These are phyloP conservation scores for Erythrophleum fordii DNA, from an alignment of 306 rosid species.

Conservation along the genomic window DNA sequence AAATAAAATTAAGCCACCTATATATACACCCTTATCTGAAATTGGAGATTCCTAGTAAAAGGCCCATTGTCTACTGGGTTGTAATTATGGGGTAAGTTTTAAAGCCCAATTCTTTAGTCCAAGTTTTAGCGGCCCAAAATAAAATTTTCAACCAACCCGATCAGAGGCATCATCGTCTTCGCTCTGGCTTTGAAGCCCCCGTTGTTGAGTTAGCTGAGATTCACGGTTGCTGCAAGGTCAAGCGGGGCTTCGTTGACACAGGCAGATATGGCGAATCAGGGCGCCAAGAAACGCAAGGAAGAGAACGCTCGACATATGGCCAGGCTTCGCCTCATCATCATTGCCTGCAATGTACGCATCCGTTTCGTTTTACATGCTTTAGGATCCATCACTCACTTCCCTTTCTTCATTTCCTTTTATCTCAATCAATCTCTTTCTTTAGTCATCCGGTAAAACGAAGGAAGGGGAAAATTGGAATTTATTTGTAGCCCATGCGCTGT, in stretches of 20 bases:
- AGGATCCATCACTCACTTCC: neutral
- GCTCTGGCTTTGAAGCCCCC: neutral
- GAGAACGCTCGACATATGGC: slow-evolving; percentile 88
- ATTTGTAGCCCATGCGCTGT: neutral
- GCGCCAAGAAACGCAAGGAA: slow-evolving; percentile 96
- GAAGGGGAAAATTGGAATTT: neutral
- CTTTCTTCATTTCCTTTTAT: neutral
- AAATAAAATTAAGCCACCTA: too few species aligned
- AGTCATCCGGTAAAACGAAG: neutral
- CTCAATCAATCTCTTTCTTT: neutral
- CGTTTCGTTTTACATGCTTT: neutral
- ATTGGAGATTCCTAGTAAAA: too few species aligned
- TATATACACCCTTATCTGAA: too few species aligned
- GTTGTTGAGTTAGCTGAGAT: neutral
- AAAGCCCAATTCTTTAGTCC: neutral
- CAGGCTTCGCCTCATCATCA: slow-evolving; percentile 69
- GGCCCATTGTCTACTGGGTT: neutral
- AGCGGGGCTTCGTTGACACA: neutral
- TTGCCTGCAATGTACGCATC: slow-evolving; percentile 69
- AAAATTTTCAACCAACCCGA: neutral
- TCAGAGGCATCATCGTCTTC: neutral
- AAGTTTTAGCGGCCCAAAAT: neutral
- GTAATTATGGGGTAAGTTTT: neutral
- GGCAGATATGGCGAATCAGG: slow-evolving; percentile 85
- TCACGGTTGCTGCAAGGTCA: neutral